phyloP scores from a whole-genome alignment of 441 rosid species.

The Corymbia citriodora region DNA sequence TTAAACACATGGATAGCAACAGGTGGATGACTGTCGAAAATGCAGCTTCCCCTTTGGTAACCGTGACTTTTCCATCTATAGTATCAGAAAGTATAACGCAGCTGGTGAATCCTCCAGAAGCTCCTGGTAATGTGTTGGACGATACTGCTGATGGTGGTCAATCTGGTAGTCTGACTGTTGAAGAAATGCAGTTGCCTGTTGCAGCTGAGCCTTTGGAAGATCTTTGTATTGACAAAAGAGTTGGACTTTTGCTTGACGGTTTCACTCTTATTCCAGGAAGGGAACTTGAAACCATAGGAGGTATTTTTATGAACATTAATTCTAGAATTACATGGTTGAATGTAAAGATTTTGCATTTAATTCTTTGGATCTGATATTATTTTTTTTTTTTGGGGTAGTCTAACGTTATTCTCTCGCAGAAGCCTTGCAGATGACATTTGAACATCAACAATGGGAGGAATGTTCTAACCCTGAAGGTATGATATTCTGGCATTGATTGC shows the following conservation, averaged over 20 bases:
- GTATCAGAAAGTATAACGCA: constrained; percentile 72
- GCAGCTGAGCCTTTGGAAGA: constrained; percentile 37
- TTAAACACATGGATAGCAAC: constrained; percentile 77
- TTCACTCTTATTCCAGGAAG: constrained; percentile 59
- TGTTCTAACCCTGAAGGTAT: constrained; percentile 66
- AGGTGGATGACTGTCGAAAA: constrained; percentile 98
- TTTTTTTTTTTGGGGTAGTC: background rate
- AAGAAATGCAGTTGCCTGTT: constrained; percentile 27
- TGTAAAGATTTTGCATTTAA: background rate
- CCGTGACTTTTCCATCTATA: constrained; percentile 52
- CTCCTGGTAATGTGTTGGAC: constrained; percentile 83
- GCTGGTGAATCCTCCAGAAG: constrained; percentile 92
- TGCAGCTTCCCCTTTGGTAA: constrained; percentile 80
- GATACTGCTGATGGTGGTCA: constrained; percentile 53
- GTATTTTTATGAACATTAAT: constrained; percentile 24
- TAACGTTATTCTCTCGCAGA: constrained; percentile 36
- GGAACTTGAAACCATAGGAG: constrained; percentile 84
- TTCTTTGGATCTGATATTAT: background rate
- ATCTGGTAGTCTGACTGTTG: constrained; percentile 22
- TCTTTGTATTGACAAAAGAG: constrained; percentile 71
- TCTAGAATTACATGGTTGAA: background rate
- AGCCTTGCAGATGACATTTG: constrained; percentile 66
- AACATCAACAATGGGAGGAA: constrained; percentile 35
- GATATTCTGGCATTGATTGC: background rate
- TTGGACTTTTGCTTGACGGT: constrained; percentile 74